Base-by-base conservation (phyloP, 2,329 filamentous ascomycete species). In the Penicillium palitans region DNA sequence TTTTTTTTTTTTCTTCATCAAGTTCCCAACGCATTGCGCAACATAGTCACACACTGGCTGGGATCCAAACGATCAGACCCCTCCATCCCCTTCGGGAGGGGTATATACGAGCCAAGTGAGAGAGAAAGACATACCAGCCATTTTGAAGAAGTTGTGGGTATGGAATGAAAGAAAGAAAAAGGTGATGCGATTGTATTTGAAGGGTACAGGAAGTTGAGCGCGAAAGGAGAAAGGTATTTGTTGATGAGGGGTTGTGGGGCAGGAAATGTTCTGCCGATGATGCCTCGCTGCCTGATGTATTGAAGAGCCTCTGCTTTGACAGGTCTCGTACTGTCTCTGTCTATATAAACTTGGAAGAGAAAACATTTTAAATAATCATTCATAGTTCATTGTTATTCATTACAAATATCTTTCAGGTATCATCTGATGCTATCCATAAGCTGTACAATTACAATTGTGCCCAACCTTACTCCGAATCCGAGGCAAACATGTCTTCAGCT, bases 401-500 rank as follows among this genome's bases (percentile, higher is more conserved):
- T 53, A 47, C 25, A 52, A 9, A n/a, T 53, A 55, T 52, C 51
- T 24, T 42, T 45, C 46, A 42, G 13, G 39, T 44, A 49, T 54
- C 29, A 9, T 47, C 17, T 25, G 9, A 35, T 51, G 27, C n/a
- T 42, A 48, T 48, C 44, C 49, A 42, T 48, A 52, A 37, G 55
- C 39, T 24, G 47, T 64, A 58, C 61, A 57, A 62, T 61, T 65
- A 50, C 51, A 55, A 40, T 61, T 27, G 50, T 63, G 41, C 52
- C 50, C 31, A 39, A 42, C 21, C 46, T 74, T 57, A 78, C 51
- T 83, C 79, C 1, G 79, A 83, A 65, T 90, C 90, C 5, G 88
- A 90, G 12, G 89, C 90, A 83, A 95, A 96, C 90, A 95, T 93
- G 70, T 95, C 90, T 65, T 90, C 89, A 5, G 90, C 90, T 65